Conservation (phyloP, 2,329 filamentous ascomycete genomes). For the Sporothrix protearum region DNA sequence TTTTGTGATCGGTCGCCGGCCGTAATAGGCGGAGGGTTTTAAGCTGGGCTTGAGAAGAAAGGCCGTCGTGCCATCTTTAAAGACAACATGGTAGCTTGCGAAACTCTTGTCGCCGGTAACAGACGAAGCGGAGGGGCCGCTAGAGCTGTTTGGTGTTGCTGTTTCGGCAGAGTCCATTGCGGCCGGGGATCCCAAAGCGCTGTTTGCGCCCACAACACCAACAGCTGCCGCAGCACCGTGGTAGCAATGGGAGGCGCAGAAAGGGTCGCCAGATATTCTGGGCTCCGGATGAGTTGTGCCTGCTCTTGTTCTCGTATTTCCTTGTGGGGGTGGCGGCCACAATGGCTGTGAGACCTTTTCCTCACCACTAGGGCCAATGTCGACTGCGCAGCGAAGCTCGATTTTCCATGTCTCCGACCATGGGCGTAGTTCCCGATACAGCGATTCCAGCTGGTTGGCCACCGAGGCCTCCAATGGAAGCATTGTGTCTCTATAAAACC, state of each 20-base stretch:
- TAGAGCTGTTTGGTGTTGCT: no score
- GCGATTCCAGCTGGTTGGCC: slow-evolving; percentile 88
- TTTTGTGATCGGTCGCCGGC: slow-evolving; percentile 73
- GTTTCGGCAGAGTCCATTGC: not conserved
- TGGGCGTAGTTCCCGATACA: slow-evolving; percentile 78
- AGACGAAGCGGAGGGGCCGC: slow-evolving; percentile 38
- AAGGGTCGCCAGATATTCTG: slow-evolving; percentile 51
- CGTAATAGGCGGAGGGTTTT: slow-evolving; percentile 80
- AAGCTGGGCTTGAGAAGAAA: slow-evolving; percentile 84
- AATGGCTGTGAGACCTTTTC: slow-evolving; percentile 82
- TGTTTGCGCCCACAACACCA: slow-evolving; percentile 34
- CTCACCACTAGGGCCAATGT: slow-evolving; percentile 85
- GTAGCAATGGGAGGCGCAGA: slow-evolving; percentile 59
- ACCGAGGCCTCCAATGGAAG: slow-evolving; percentile 78
- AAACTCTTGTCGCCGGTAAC: slow-evolving; percentile 53
- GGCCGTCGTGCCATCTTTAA: slow-evolving; percentile 71
- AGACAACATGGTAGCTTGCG: slow-evolving; percentile 77
- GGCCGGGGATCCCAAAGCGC: slow-evolving; percentile 37
- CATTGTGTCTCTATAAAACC: slow-evolving; percentile 98
- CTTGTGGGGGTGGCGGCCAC: slow-evolving; percentile 62
- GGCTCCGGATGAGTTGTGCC: slow-evolving; percentile 35
- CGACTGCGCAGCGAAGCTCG: slow-evolving; percentile 83
- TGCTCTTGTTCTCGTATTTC: slow-evolving; percentile 35
- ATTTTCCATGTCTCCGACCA: slow-evolving; percentile 93
- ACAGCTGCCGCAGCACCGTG: slow-evolving; percentile 57